These are phyloP conservation scores for Priceomyces castillae DNA, from an alignment of 805 yeast genomes.

Conservation along the genomic window DNA sequence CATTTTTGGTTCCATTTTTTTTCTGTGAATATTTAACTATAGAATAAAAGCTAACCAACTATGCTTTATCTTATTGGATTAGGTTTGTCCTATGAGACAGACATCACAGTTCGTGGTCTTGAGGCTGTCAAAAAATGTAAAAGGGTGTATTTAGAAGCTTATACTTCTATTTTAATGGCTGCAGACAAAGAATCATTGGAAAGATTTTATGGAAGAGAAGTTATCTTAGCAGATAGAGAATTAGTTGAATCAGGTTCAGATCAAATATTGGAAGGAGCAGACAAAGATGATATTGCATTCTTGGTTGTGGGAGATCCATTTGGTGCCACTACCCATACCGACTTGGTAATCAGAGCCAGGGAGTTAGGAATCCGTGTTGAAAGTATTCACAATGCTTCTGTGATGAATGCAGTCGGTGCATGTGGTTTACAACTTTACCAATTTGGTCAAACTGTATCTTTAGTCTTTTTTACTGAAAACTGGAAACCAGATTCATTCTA, in stretches of 20 bases:
- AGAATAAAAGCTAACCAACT: background rate
- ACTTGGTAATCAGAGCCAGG: constrained; percentile 86
- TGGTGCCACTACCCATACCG: constrained; percentile 98
- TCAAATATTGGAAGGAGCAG: constrained; percentile 71
- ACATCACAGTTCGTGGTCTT: constrained; percentile 92
- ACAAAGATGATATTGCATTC: constrained; percentile 83
- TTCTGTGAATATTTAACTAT: constrained; percentile 1
- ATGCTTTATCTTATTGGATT: constrained; percentile 92
- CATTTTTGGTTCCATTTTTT: constrained; percentile 1
- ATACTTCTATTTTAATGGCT: constrained; percentile 93
- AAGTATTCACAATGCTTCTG: constrained; percentile 90
- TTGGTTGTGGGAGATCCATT: constrained; percentile 96
- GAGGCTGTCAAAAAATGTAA: constrained; percentile 80
- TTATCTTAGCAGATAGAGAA: constrained; percentile 90
- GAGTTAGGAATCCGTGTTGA: constrained; percentile 77
- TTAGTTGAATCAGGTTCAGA: constrained; percentile 90
- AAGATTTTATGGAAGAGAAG: constrained; percentile 78
- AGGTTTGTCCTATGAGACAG: constrained; percentile 85
- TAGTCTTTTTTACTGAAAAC: constrained; percentile 89
- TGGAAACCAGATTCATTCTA: constrained; percentile 98
- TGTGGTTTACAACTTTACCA: constrained; percentile 94
- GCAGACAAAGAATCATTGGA: constrained; percentile 76
- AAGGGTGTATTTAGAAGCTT: constrained; percentile 92
- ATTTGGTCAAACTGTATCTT: constrained; percentile 95
- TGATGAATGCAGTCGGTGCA: constrained; percentile 98